A percentile compares a stretch with the other conserved stretches of the same genome.
Conservation (phyloP, 2,329 filamentous ascomycete genomes). For the Colletotrichum orbiculare region DNA sequence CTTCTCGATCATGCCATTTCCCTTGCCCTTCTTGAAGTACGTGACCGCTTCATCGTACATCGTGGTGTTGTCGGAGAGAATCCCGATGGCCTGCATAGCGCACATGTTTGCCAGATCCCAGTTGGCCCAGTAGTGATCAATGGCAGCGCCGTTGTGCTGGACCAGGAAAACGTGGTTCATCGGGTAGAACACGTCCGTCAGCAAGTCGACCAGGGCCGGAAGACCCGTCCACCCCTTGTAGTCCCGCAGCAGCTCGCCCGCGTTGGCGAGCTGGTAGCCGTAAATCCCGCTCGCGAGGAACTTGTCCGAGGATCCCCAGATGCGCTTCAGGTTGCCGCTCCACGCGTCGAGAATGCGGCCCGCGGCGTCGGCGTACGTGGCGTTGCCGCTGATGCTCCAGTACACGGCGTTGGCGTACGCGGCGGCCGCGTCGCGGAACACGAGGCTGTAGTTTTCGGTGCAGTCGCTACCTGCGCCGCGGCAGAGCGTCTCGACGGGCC, state of each 20-base stretch:
- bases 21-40: constrained; percentile 53
- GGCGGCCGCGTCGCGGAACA: constrained; percentile 53
- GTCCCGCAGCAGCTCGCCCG: constrained; percentile 53
- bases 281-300: constrained; percentile 55
- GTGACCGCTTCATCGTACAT: constrained; percentile 51
- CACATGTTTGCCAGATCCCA: constrained; percentile 59
- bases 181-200: constrained; percentile 50
- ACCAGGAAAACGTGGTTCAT: constrained; percentile 52
- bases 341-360: constrained; percentile 51
- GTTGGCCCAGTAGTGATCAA: constrained; percentile 53
- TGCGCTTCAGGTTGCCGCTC: constrained; percentile 46
- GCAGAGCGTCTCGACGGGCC: constrained; percentile 46
- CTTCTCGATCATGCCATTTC: constrained; percentile 50
- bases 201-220: constrained; percentile 43
- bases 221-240: constrained; percentile 47
- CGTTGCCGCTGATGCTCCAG: constrained; percentile 53
- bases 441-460: constrained; percentile 48
- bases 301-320: constrained; percentile 49
- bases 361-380: constrained; percentile 49
- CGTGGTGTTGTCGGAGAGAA: constrained; percentile 54
- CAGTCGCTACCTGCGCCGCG: constrained; percentile 41
- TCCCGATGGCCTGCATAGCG: constrained; percentile 52
- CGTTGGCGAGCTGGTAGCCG: constrained; percentile 59
- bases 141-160: constrained; percentile 47
- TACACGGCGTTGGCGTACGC: constrained; percentile 52